phyloP scores from a whole-genome alignment of 1,139 yeast species.

The Hansenula lynferdii region DNA sequence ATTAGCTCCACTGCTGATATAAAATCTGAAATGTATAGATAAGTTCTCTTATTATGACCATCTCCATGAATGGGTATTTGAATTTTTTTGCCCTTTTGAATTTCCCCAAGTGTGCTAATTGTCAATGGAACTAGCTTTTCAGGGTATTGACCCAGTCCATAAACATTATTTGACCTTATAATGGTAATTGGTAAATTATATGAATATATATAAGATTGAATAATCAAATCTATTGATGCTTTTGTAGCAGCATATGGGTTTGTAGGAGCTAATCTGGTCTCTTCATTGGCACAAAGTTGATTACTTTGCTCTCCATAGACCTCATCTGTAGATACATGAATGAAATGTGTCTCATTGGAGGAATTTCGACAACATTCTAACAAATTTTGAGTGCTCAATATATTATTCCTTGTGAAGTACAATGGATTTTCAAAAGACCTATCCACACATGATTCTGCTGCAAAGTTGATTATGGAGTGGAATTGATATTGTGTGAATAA shows the following conservation, averaged over 20 bases:
- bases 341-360: slow-evolving; percentile 18
- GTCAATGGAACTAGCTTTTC: slow-evolving; percentile 50
- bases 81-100: neutral
- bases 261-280: slow-evolving; percentile 41
- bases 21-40: slow-evolving; percentile 46
- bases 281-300: slow-evolving; percentile 32
- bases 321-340: slow-evolving; percentile 60
- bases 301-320: slow-evolving; percentile 43
- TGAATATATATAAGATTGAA: slow-evolving; percentile 42
- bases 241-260: slow-evolving; percentile 60
- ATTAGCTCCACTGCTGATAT: slow-evolving; percentile 37
- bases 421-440: slow-evolving; percentile 43
- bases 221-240: slow-evolving; percentile 50
- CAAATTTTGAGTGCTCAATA: slow-evolving; percentile 45
- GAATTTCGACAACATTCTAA: slow-evolving; percentile 39
- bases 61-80: slow-evolving; percentile 40
- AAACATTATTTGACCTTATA: slow-evolving; percentile 50
- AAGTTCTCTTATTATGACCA: slow-evolving; percentile 42
- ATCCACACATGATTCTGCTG: slow-evolving; percentile 59
- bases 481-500: slow-evolving; percentile 24
- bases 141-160: slow-evolving; percentile 53
- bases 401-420: slow-evolving; percentile 44
- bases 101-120: slow-evolving; percentile 8
- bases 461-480: slow-evolving; percentile 43
- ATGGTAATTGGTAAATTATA: slow-evolving; percentile 40